These are phyloP conservation scores for Amanita thiersii DNA, from an alignment of 768 basidiomycete genomes.

Conservation along the genomic window DNA sequence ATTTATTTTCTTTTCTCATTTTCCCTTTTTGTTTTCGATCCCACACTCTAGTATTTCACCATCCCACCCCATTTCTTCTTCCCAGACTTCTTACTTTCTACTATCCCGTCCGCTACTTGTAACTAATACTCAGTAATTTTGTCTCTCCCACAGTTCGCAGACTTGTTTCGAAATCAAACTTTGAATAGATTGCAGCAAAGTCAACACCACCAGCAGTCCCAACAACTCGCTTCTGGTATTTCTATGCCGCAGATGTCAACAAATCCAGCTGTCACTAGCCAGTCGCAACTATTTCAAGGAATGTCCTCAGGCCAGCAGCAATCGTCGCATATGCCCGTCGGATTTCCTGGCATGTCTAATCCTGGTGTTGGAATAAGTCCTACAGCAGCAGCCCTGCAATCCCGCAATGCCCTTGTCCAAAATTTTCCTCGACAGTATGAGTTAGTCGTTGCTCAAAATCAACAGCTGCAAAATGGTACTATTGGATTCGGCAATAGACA, in stretches of 20 bases:
- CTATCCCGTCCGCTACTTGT: slow-evolving; percentile 3
- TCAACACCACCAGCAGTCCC: slow-evolving; percentile 34
- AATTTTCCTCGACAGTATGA: slow-evolving; percentile 4
- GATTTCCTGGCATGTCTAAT: not conserved
- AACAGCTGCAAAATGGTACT: slow-evolving; percentile 33
- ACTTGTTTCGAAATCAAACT: slow-evolving; percentile 18
- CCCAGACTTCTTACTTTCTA: not conserved
- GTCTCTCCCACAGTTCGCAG: slow-evolving; percentile 16
- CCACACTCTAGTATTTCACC: not conserved
- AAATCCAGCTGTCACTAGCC: slow-evolving; percentile 19
- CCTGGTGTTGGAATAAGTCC: not conserved
- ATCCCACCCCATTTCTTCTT: not conserved
- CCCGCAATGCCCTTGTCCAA: slow-evolving; percentile 1
- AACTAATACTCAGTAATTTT: slow-evolving; percentile 7
- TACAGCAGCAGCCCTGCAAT: not conserved
- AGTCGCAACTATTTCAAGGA: slow-evolving; percentile 18
- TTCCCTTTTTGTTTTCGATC: slow-evolving; percentile 5
- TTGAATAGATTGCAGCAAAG: slow-evolving; percentile 15
- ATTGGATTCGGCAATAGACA: slow-evolving; percentile 24
- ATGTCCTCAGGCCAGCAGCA: slow-evolving; percentile 4
- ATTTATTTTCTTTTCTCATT: slow-evolving; percentile 11
- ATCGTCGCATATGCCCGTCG: slow-evolving; percentile 6
- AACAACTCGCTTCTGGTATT: slow-evolving; percentile 30
- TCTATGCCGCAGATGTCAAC: slow-evolving; percentile 31
- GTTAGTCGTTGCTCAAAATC: slow-evolving; percentile 30